Conservation (phyloP, 1,284 basidiomycete species). For the Microbotryomycetes sp. region DNA sequence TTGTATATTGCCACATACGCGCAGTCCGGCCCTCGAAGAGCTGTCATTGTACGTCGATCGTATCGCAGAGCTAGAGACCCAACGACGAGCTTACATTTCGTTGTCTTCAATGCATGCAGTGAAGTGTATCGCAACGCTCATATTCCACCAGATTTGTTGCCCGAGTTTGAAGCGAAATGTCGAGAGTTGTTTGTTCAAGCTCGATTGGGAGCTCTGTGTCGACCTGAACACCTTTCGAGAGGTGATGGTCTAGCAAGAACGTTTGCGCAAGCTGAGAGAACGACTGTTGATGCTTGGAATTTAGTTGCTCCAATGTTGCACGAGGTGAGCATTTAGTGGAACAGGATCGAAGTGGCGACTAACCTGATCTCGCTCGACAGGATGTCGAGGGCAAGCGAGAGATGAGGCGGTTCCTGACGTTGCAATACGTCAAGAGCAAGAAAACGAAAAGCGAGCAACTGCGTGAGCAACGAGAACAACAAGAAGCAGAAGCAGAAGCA, state of each 20-base stretch:
- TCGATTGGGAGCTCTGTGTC: conserved; percentile 11
- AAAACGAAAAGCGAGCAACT: too few relatives aligned
- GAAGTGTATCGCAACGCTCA: conserved; percentile 4
- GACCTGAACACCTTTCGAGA: conserved; percentile 15
- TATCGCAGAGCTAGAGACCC: not conserved
- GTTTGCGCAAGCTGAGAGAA: conserved; percentile 8
- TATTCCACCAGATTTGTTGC: not conserved
- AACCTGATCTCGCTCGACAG: not conserved
- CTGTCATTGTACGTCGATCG: conserved; percentile 9
- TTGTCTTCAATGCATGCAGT: not conserved
- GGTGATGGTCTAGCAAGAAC: conserved; percentile 16
- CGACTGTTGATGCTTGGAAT: conserved; percentile 16
- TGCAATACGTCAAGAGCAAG: conserved; percentile 3
- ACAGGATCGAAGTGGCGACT: not conserved
- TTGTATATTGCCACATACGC: conserved; percentile 16
- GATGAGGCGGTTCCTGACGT: conserved; percentile 5
- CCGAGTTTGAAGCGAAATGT: conserved; percentile 1
- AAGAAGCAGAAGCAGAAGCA: not conserved
- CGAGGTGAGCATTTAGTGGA: not conserved
- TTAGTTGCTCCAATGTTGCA: not conserved
- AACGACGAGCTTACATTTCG: not conserved
- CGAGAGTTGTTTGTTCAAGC: conserved; percentile 20
- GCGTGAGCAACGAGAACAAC: too few relatives aligned
- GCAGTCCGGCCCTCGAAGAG: conserved; percentile 18
- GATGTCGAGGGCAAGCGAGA: conserved; percentile 8